phyloP scores from a whole-genome alignment of 129 eudicot species.

The Centella asiatica region DNA sequence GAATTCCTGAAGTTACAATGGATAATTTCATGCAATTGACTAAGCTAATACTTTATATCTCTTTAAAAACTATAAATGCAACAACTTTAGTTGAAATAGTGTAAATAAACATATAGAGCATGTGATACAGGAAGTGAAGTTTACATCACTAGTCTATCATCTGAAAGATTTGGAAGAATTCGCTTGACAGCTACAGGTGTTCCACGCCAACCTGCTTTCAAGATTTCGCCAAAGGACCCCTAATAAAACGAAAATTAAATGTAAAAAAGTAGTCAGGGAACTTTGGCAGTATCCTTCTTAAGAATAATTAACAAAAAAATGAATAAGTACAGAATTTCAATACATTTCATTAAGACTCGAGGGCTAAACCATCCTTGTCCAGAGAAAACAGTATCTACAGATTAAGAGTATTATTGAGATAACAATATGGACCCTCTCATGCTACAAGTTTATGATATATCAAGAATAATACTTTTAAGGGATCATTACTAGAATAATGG shows the following conservation, averaged over 20 bases:
- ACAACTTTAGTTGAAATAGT: neutral
- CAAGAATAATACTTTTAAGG: too few relatives aligned
- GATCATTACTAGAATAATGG: too few relatives aligned
- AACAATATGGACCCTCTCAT: too few relatives aligned
- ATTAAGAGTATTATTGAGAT: too few relatives aligned
- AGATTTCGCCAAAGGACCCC: conserved; percentile 99
- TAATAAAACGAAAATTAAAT: conserved; percentile 13
- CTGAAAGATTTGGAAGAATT: conserved; percentile 94
- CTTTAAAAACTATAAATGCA: conserved; percentile 1
- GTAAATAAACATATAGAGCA: neutral
- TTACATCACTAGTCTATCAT: conserved; percentile 88
- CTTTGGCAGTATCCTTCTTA: neutral
- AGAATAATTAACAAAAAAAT: neutral
- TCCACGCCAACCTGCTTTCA: conserved; percentile 96
- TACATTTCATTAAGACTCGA: too few relatives aligned
- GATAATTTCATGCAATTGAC: too few relatives aligned
- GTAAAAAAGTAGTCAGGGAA: neutral
- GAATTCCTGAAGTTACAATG: too few relatives aligned
- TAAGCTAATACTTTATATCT: too few relatives aligned
- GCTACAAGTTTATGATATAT: too few relatives aligned
- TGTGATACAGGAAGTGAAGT: conserved; percentile 11
- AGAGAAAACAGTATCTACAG: too few relatives aligned
- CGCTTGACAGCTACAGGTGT: conserved; percentile 99
- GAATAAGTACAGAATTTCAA: too few relatives aligned
- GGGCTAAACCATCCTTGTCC: too few relatives aligned